Percentiles rank a stretch among this genome's conserved stretches.
These are phyloP conservation scores for Craterostigma plantagineum DNA, from an alignment of 257 asterid species.

Conservation along the genomic window DNA sequence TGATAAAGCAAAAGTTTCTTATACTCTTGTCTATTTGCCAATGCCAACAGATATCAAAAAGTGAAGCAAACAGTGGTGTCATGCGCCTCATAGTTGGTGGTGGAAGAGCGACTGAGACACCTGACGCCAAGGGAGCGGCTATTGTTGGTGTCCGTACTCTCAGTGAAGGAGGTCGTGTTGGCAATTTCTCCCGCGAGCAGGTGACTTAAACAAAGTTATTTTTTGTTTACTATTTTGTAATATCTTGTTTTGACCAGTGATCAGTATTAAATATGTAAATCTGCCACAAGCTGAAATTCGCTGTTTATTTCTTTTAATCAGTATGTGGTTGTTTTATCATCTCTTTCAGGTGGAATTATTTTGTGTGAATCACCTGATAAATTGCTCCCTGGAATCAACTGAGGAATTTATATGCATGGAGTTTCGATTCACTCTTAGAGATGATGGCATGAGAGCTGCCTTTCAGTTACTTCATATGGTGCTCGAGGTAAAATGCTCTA, in stretches of 20 bases:
- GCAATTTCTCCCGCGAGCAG: slow-evolving; percentile 93
- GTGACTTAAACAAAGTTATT: slow-evolving; percentile 12
- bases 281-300: no score
- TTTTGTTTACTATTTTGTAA: no score
- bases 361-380: slow-evolving; percentile 92
- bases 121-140: slow-evolving; percentile 72
- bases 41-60: slow-evolving; percentile 43
- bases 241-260: no score
- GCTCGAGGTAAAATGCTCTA: slow-evolving; percentile 53
- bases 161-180: slow-evolving; percentile 99
- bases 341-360: slow-evolving; percentile 81
- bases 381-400: slow-evolving; percentile 97
- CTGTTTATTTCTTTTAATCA: not conserved
- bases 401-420: slow-evolving; percentile 99
- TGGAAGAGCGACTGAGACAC: slow-evolving; percentile 90
- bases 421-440: slow-evolving; percentile 89
- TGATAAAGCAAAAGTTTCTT: no score
- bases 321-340: slow-evolving; percentile 9
- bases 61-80: slow-evolving; percentile 92
- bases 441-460: slow-evolving; percentile 95
- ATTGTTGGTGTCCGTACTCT: slow-evolving; percentile 96
- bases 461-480: slow-evolving; percentile 99
- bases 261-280: no score
- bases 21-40: not conserved
- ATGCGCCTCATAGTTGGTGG: slow-evolving; percentile 99